Conservation (phyloP, 2,329 filamentous ascomycete species). For the Microthyrium microscopicum region DNA sequence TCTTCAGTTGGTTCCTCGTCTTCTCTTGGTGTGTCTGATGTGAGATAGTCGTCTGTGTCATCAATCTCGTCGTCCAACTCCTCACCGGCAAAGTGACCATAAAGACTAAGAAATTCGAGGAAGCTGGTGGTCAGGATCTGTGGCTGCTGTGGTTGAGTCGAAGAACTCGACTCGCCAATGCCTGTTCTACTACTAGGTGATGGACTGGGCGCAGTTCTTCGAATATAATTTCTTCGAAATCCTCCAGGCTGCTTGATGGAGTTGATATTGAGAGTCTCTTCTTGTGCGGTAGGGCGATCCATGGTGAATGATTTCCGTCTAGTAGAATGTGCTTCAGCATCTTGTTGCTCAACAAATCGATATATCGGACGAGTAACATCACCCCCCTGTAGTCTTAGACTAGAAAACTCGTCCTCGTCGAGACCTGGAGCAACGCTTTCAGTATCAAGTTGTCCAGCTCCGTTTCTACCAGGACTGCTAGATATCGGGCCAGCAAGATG, state of each 20-base stretch:
- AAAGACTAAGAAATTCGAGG: constrained; percentile 85
- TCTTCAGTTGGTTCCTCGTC: constrained; percentile 66
- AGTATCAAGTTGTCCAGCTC: constrained; percentile 9
- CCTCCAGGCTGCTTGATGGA: constrained; percentile 87
- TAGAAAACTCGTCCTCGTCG: constrained; percentile 74
- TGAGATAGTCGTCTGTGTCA: constrained; percentile 74
- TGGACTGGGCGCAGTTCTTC: constrained; percentile 54
- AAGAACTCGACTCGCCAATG: constrained; percentile 11
- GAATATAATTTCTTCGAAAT: constrained; percentile 78
- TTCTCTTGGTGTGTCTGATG: constrained; percentile 52
- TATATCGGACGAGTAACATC: constrained; percentile 93
- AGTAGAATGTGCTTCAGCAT: constrained; percentile 35
- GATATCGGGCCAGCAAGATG: constrained; percentile 57
- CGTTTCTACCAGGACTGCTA: constrained; percentile 10
- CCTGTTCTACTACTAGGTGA: constrained; percentile 19
- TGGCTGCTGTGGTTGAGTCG: constrained; percentile 24
- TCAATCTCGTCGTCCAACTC: constrained; percentile 83
- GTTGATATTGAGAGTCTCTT: constrained; percentile 67
- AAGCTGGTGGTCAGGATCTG: constrained; percentile 80
- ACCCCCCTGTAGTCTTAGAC: constrained; percentile 78
- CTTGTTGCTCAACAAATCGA: constrained; percentile 83
- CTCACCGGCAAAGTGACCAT: constrained; percentile 95
- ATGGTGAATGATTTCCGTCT: constrained; percentile 75
- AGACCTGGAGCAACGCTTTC: constrained; percentile 22
- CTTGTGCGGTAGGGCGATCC: constrained; percentile 47